Base-by-base conservation (phyloP, 164 flowering plant genomes). In the Aristolochia contorta region DNA sequence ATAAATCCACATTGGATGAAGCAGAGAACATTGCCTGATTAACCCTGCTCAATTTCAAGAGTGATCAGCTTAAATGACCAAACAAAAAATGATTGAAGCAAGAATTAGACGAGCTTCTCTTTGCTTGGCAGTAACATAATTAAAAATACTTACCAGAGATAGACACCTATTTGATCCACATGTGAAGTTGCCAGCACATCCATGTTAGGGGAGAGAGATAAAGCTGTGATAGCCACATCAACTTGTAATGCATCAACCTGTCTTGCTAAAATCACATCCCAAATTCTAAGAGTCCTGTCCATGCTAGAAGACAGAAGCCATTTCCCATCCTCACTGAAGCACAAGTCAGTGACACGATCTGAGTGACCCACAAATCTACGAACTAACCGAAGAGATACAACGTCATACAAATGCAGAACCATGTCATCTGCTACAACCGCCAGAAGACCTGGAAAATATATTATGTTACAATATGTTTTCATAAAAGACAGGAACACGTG, bases 321-420 rank as follows among this genome's bases (percentile, higher is more conserved):
- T 70, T 91, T 94, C 13, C 99, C 99, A 78, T 94, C 99, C 73
- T 91, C 96, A 67, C 97, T 91, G 67, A 91, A 94, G 70, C 97
- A 91, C 72, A 89, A 47, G 65, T 94, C 99, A 43, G 99, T 94
- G 56, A 94, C 64, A n/a, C 97, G 88, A 59, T 94, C 99, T 25
- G 81, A 69, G 66, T 91, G 97, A 54, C 99, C 99, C 78, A 84
- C 96, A 75, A 94, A 94, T 66, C 83, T 82, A 54, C 97, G 93
- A 61, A 94, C 99, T 80, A 94, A 68, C 72, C 86, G 77, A 64
- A 71, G 60, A 54, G 97, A 87, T 67, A 82, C 78, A 63, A 84
- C 86, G 71, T 94, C 99, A 81, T 76, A 94, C 64, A 89, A 54
- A 15, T 95, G 84, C 59, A 94, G 80, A 51, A 81, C 67, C 58